These are phyloP conservation scores for Paxillus ammoniavirescens DNA, from an alignment of 768 basidiomycete genomes.

Conservation along the genomic window DNA sequence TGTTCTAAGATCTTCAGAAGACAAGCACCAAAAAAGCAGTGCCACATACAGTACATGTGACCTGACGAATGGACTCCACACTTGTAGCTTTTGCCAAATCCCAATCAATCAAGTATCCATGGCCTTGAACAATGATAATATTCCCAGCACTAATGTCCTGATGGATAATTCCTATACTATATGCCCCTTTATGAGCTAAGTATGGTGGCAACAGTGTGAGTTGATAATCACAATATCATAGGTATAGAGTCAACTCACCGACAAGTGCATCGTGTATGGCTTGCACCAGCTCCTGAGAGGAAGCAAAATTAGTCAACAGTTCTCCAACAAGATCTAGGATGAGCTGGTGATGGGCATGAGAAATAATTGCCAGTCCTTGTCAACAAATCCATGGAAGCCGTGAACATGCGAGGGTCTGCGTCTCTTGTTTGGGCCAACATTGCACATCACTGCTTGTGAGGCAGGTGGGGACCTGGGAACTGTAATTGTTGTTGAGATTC, in stretches of 20 bases:
- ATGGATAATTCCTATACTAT: conserved; percentile 10
- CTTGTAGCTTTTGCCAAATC: conserved; percentile 17
- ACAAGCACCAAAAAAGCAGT: too few relatives aligned
- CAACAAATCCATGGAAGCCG: too few relatives aligned
- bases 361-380: neutral
- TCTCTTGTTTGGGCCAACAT: too few relatives aligned
- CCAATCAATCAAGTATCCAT: conserved; percentile 25
- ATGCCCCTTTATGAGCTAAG: neutral
- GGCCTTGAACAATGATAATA: conserved; percentile 10
- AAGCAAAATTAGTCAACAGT: neutral
- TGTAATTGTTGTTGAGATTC: too few relatives aligned
- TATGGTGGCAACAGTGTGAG: too few relatives aligned
- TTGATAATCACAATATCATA: too few relatives aligned
- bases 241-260: conserved; percentile 1
- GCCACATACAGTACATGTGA: conserved; percentile 6
- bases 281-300: conserved; percentile 4
- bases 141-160: conserved; percentile 27
- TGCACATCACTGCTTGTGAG: too few relatives aligned
- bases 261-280: conserved; percentile 4
- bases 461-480: too few relatives aligned
- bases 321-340: conserved; percentile 5
- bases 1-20: too few relatives aligned
- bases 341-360: conserved; percentile 4
- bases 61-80: neutral
- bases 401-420: too few relatives aligned